Evolutionary conservation across 805 yeast species (phyloP).

Genomic region (Metschnikowia proteae): DNA sequence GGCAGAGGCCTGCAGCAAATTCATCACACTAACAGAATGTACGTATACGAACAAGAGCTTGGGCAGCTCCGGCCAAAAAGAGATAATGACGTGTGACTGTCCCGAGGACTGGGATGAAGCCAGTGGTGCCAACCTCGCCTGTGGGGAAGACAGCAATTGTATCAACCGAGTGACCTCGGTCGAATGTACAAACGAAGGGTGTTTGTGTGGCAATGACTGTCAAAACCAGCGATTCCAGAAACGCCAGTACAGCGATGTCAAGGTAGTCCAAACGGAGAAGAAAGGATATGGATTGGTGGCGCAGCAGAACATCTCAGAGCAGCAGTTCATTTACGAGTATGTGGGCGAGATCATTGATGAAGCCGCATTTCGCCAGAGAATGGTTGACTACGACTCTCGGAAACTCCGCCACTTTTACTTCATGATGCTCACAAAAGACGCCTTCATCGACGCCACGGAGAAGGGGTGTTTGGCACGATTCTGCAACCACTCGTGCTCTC

Average conservation of each 20-base stretch:
- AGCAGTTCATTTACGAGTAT: slow-evolving; percentile 84
- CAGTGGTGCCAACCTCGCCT: slow-evolving; percentile 51
- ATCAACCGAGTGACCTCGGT: slow-evolving; percentile 88
- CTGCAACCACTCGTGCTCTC: slow-evolving; percentile 92
- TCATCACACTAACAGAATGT: slow-evolving; percentile 54
- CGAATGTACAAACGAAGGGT: slow-evolving; percentile 73
- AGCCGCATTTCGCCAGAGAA: slow-evolving; percentile 64
- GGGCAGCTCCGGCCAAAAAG: slow-evolving; percentile 74
- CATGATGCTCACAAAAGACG: slow-evolving; percentile 92
- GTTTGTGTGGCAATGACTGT: slow-evolving; percentile 74
- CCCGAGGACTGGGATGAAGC: slow-evolving; percentile 43
- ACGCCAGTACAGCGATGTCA: slow-evolving; percentile 66
- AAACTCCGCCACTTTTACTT: slow-evolving; percentile 82
- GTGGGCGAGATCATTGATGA: slow-evolving; percentile 93
- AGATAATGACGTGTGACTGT: slow-evolving; percentile 91
- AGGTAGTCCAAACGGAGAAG: slow-evolving; percentile 74
- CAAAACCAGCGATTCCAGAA: slow-evolving; percentile 86
- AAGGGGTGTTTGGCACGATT: slow-evolving; percentile 88
- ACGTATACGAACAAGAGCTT: slow-evolving; percentile 57
- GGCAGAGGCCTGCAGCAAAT: slow-evolving; percentile 61
- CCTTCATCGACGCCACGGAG: slow-evolving; percentile 90
- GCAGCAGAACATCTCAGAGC: slow-evolving; percentile 49
- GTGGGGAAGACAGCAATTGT: slow-evolving; percentile 85
- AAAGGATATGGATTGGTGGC: slow-evolving; percentile 93
- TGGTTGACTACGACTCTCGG: slow-evolving; percentile 66